Conservation (phyloP, 2,329 filamentous ascomycete species). For the Epichloe uncinata region DNA sequence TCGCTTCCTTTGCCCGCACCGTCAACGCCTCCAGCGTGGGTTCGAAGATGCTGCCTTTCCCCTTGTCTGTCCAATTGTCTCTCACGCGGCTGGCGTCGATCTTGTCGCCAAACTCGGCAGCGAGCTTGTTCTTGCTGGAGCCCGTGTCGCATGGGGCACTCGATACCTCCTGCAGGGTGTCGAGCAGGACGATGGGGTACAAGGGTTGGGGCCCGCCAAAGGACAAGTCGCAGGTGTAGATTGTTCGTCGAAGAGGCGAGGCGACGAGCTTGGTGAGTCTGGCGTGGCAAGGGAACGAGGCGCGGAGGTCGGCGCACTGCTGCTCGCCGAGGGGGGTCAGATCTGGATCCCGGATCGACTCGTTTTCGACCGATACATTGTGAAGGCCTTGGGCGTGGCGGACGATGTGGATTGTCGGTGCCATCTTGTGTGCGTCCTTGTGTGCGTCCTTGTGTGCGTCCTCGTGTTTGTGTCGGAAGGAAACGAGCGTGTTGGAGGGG, state of each 20-base stretch:
- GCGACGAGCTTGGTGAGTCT: constrained; percentile 58
- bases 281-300: constrained; percentile 50
- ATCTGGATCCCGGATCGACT: constrained; percentile 60
- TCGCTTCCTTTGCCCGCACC: constrained; percentile 44
- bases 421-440: constrained; percentile 21
- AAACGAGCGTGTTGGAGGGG: too few species aligned
- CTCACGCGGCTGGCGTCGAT: constrained; percentile 52
- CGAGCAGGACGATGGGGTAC: constrained; percentile 48
- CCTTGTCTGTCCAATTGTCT: constrained; percentile 61
- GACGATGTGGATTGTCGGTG: constrained; percentile 49
- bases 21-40: constrained; percentile 40
- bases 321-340: constrained; percentile 60
- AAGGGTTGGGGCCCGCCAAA: constrained; percentile 41
- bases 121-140: constrained; percentile 38
- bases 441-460: background rate
- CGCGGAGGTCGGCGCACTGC: constrained; percentile 55
- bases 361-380: constrained; percentile 60
- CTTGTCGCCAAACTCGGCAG: constrained; percentile 43
- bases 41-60: constrained; percentile 27
- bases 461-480: background rate
- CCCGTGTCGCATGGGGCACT: constrained; percentile 67
- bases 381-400: constrained; percentile 71
- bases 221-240: constrained; percentile 60
- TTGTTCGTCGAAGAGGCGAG: constrained; percentile 67
- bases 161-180: constrained; percentile 67